Conservation (phyloP, 306 rosid genomes). For the Pachyrhizus erosus region DNA sequence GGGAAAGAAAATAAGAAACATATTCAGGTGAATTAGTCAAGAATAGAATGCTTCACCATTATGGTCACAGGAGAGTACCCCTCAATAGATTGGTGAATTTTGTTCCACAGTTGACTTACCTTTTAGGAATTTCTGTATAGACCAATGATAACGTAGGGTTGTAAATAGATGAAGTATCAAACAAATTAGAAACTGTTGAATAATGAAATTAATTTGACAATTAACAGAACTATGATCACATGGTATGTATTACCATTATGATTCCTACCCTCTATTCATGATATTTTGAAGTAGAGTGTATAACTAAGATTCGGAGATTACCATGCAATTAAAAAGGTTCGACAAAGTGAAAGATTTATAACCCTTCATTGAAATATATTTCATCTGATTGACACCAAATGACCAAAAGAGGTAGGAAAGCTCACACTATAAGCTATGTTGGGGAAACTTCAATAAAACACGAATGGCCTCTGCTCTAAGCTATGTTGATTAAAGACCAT, state of each 20-base stretch:
- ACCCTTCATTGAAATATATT: neutral
- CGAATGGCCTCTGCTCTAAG: neutral
- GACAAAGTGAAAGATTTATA: neutral
- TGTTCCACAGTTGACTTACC: neutral
- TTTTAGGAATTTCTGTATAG: neutral
- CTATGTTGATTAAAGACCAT: neutral
- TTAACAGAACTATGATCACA: neutral
- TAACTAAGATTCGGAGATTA: neutral
- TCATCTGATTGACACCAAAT: neutral
- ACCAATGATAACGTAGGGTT: neutral
- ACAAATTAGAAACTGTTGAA: neutral
- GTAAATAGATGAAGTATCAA: neutral
- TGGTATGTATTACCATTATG: neutral
- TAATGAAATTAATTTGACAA: neutral
- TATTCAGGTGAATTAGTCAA: neutral
- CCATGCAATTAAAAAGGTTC: neutral
- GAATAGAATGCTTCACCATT: neutral
- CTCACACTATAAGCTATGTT: neutral
- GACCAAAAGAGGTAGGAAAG: neutral
- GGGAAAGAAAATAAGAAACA: slow-evolving; percentile 15
- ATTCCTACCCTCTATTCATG: neutral
- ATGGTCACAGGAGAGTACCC: neutral
- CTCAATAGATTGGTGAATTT: neutral
- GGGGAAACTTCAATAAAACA: neutral
- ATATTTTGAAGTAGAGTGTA: neutral